These are phyloP conservation scores for Tetrapyrgos nigripes DNA, from an alignment of 1,284 basidiomycete genomes.

Conservation along the genomic window DNA sequence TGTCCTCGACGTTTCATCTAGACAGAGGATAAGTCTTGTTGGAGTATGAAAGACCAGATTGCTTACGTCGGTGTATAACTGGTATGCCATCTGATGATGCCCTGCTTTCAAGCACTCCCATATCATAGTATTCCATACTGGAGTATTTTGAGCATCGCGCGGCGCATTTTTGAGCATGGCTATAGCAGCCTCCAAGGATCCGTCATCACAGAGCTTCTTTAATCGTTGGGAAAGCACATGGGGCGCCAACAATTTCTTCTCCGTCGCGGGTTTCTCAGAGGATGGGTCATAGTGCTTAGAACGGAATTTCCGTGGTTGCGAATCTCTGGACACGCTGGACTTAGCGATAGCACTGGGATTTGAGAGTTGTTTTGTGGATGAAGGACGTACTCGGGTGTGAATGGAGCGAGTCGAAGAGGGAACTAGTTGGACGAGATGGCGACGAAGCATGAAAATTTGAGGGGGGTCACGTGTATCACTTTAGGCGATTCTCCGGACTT, in stretches of 20 bases:
- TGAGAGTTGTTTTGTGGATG: slow-evolving; percentile 7
- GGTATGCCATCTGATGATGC: slow-evolving; percentile 62
- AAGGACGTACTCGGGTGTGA: neutral
- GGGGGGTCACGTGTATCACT: slow-evolving; percentile 1
- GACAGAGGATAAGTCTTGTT: slow-evolving; percentile 8
- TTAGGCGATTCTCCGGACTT: neutral
- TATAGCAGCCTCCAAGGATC: slow-evolving; percentile 64
- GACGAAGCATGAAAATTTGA: slow-evolving; percentile 3
- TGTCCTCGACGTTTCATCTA: slow-evolving; percentile 85
- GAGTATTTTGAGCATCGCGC: slow-evolving; percentile 69
- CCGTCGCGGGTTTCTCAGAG: slow-evolving; percentile 7
- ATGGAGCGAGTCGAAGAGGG: slow-evolving; percentile 1
- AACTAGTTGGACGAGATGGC: neutral
- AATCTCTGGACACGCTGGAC: slow-evolving; percentile 13
- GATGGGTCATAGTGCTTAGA: slow-evolving; percentile 16
- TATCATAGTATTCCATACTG: slow-evolving; percentile 80
- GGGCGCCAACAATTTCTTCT: slow-evolving; percentile 52
- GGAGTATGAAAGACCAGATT: neutral
- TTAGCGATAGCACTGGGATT: neutral
- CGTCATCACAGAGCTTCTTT: slow-evolving; percentile 56
- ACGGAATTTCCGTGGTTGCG: slow-evolving; percentile 16
- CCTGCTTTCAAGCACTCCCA: slow-evolving; percentile 60
- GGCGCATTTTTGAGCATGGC: slow-evolving; percentile 67
- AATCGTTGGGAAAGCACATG: slow-evolving; percentile 64
- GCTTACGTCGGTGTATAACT: slow-evolving; percentile 72